Evolutionary conservation across 768 basidiomycete species (phyloP).

Genomic region (Phylloporus sp.): DNA sequence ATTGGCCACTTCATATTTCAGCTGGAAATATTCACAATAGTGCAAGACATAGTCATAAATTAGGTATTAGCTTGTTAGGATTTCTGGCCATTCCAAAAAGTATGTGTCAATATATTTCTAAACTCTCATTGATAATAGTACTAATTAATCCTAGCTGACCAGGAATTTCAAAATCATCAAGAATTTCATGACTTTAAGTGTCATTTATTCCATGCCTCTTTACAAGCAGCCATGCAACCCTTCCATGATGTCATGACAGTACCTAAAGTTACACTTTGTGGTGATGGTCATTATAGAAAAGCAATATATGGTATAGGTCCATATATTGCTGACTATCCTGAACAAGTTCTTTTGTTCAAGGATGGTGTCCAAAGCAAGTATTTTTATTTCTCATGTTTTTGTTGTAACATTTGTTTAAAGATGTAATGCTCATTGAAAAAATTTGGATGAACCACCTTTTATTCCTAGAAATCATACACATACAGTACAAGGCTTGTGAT

Average conservation of each 20-base stretch:
- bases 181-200: neutral
- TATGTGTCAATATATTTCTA: too few relatives aligned
- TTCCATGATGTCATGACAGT: neutral
- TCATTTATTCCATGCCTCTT: neutral
- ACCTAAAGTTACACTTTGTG: neutral
- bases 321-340: slow-evolving; percentile 1
- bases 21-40: neutral
- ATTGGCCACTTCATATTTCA: slow-evolving; percentile 1
- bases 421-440: too few relatives aligned
- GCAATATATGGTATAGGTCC: slow-evolving; percentile 3
- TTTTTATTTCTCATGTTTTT: too few relatives aligned
- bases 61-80: slow-evolving; percentile 9
- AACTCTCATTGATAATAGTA: too few relatives aligned
- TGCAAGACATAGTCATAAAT: neutral
- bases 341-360: slow-evolving; percentile 1
- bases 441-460: too few relatives aligned
- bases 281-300: neutral
- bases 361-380: neutral
- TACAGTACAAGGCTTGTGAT: too few relatives aligned
- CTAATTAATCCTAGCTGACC: neutral
- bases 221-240: neutral
- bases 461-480: too few relatives aligned
- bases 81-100: slow-evolving; percentile 5
- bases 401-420: too few relatives aligned
- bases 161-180: neutral